Percentiles rank a stretch among this genome's conserved stretches.
phyloP scores from a whole-genome alignment of 805 yeast species.

The Barnettozyma salicaria region DNA sequence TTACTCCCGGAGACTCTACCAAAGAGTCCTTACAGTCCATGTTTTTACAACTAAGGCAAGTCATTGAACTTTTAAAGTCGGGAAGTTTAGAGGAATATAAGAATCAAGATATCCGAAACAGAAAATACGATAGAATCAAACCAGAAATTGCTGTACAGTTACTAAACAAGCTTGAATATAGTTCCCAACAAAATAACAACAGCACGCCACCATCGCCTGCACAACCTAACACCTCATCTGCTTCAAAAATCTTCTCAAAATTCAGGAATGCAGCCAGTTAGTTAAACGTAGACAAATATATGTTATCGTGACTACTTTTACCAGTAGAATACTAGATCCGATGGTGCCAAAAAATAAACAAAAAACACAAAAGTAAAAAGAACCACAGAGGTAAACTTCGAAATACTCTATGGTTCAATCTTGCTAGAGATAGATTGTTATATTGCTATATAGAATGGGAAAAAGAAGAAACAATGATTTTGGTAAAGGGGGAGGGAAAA shows the following conservation, averaged over 20 bases:
- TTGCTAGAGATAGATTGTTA: too few species aligned
- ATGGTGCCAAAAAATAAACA: too few species aligned
- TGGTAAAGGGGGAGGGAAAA: constrained; percentile 11
- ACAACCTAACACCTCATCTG: constrained; percentile 8
- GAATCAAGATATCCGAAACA: constrained; percentile 47
- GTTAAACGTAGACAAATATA: too few species aligned
- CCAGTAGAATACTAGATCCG: too few species aligned
- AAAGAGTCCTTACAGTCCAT: constrained; percentile 60
- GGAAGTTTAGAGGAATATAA: constrained; percentile 61
- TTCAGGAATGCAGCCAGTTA: too few species aligned
- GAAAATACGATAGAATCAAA: constrained; percentile 67
- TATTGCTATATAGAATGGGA: constrained; percentile 17
- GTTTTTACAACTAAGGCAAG: constrained; percentile 73
- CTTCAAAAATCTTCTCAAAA: constrained; percentile 9
- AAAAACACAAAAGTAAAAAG: too few species aligned
- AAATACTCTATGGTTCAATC: too few species aligned
- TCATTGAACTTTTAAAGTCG: constrained; percentile 61
- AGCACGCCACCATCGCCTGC: too few species aligned
- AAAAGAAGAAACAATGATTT: constrained; percentile 16
- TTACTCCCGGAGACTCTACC: constrained; percentile 16
- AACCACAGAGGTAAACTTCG: too few species aligned
- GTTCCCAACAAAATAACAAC: constrained; percentile 2
- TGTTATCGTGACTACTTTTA: too few species aligned
- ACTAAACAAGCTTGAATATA: constrained; percentile 42
- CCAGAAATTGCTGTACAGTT: constrained; percentile 63